phyloP scores from a whole-genome alignment of 108 stramenopile species.

The Cyclotella cryptica region DNA sequence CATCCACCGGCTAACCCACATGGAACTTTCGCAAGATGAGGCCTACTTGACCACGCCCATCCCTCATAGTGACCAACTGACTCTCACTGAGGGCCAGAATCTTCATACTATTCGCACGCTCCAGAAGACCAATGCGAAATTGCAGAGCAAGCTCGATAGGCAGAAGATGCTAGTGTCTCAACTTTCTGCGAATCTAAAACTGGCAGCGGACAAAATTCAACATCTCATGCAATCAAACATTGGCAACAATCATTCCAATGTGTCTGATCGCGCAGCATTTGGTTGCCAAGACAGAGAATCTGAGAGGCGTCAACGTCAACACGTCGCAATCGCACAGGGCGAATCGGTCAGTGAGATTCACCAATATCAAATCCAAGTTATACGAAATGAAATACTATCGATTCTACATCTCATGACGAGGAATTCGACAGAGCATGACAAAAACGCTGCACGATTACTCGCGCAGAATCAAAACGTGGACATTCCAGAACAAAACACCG shows the following conservation, averaged over 20 bases:
- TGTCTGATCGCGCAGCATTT: not conserved
- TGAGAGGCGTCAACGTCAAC: not conserved
- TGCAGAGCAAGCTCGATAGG: constrained; percentile 15
- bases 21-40: constrained; percentile 5
- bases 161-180: constrained; percentile 38
- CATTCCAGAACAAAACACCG: not conserved
- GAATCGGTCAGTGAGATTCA: constrained; percentile 13
- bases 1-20: not conserved
- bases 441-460: not conserved
- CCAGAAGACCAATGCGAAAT: constrained; percentile 25
- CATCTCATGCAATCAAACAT: constrained; percentile 15
- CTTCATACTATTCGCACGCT: constrained; percentile 19
- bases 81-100: constrained; percentile 21
- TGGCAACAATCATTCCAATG: not conserved
- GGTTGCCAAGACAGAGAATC: not conserved
- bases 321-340: not conserved
- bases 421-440: constrained; percentile 1
- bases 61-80: constrained; percentile 6
- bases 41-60: not conserved
- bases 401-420: constrained; percentile 22
- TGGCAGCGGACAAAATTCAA: constrained; percentile 42
- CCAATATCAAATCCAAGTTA: constrained; percentile 24
- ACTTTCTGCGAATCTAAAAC: constrained; percentile 34
- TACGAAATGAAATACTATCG: constrained; percentile 22
- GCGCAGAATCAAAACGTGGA: constrained; percentile 7